phyloP scores from a whole-genome alignment of 148 eudicot species.

The Vaccinium macrocarpon region DNA sequence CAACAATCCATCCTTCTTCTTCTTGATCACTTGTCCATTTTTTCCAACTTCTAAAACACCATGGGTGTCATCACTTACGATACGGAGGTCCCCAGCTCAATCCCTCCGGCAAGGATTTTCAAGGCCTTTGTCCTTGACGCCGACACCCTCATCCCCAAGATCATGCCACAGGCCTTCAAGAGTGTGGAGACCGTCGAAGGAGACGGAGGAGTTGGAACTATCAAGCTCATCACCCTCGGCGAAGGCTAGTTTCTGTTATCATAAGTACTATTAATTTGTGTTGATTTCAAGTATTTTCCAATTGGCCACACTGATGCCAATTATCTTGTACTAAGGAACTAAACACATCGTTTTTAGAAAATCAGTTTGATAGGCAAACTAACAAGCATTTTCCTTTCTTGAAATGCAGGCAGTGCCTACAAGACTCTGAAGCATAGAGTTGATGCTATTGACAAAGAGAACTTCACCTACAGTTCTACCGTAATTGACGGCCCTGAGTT shows the following conservation, averaged over 20 bases:
- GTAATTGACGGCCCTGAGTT: conserved; percentile 6
- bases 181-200: conserved; percentile 12
- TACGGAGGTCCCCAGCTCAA: background rate
- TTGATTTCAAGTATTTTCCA: background rate
- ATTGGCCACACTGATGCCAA: background rate
- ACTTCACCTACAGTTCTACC: conserved; percentile 5
- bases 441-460: conserved; percentile 16
- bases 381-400: background rate
- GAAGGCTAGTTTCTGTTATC: background rate
- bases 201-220: conserved; percentile 8
- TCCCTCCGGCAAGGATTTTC: conserved; percentile 3
- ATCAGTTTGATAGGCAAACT: background rate
- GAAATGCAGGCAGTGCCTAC: background rate
- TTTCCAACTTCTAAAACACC: background rate
- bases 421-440: conserved; percentile 7
- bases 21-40: background rate
- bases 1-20: background rate
- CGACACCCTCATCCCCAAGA: conserved; percentile 8
- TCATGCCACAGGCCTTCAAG: conserved; percentile 9
- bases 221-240: conserved; percentile 15
- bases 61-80: conserved; percentile 12
- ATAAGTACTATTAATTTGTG: background rate
- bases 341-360: too few relatives aligned
- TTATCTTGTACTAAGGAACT: background rate
- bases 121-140: background rate